A percentile compares a stretch with the other conserved stretches of the same genome.
These are phyloP conservation scores for Lichtheimia hyalospora DNA, from an alignment of 371 early-diverging fungal species.

Conservation along the genomic window DNA sequence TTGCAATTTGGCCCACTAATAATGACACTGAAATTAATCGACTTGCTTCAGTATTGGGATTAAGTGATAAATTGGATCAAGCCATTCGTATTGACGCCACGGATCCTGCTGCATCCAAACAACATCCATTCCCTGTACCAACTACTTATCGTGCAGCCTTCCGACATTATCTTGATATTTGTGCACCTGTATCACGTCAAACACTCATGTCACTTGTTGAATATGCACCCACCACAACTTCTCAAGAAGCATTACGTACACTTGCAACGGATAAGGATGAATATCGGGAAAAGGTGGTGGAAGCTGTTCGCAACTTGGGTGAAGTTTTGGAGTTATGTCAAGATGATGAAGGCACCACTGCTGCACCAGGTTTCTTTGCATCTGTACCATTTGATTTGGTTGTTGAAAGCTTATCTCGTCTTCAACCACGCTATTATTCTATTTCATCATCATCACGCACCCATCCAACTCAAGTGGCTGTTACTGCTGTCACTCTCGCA, in stretches of 20 bases:
- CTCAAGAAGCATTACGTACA: slow-evolving; percentile 47
- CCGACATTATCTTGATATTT: slow-evolving; percentile 90
- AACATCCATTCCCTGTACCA: slow-evolving; percentile 85
- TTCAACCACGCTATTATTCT: slow-evolving; percentile 92
- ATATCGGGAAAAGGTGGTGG: slow-evolving; percentile 60
- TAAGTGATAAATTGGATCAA: slow-evolving; percentile 67
- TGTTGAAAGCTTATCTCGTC: slow-evolving; percentile 77
- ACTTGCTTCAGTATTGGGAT: slow-evolving; percentile 62
- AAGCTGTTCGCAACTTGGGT: slow-evolving; percentile 67
- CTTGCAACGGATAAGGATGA: slow-evolving; percentile 76
- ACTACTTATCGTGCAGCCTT: slow-evolving; percentile 85
- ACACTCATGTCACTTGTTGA: slow-evolving; percentile 58
- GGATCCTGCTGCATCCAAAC: slow-evolving; percentile 71
- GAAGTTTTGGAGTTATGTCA: slow-evolving; percentile 53
- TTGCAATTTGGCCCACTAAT: slow-evolving; percentile 93
- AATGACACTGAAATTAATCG: slow-evolving; percentile 71
- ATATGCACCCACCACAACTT: slow-evolving; percentile 56
- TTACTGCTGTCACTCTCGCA: slow-evolving; percentile 88
- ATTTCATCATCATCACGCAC: slow-evolving; percentile 85
- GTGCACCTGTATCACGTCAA: slow-evolving; percentile 67
- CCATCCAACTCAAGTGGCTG: slow-evolving; percentile 68
- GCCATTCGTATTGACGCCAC: slow-evolving; percentile 60
- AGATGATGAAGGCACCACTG: slow-evolving; percentile 21
- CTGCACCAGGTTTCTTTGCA: slow-evolving; percentile 27
- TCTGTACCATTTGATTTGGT: slow-evolving; percentile 71